Conservation (phyloP, 345 rosid species). For the Dovyalis caffra region DNA sequence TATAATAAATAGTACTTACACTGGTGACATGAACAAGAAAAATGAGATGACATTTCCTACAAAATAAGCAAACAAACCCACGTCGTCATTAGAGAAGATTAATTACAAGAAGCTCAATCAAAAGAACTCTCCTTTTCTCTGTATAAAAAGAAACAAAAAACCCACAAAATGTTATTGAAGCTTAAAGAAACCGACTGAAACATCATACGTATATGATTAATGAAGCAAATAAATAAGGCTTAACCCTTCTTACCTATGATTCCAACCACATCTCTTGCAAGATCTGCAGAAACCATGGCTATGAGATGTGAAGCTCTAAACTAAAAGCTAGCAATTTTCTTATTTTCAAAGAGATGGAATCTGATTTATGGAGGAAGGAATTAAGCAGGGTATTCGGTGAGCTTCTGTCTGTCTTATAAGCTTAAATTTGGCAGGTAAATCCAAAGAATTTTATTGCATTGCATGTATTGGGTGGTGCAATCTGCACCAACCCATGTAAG, state of each 20-base stretch:
- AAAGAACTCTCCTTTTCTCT: background rate
- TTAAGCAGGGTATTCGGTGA: background rate
- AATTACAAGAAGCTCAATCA: background rate
- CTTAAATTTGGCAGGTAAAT: slow-evolving; percentile 9
- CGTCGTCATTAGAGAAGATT: background rate
- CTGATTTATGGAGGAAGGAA: background rate
- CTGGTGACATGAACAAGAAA: slow-evolving; percentile 76
- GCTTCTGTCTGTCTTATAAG: slow-evolving; percentile 1
- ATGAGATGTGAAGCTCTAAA: background rate
- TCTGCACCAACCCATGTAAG: background rate
- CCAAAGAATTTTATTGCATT: slow-evolving; percentile 24
- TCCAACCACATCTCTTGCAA: slow-evolving; percentile 57
- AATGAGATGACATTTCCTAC: slow-evolving; percentile 79
- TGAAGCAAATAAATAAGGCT: background rate
- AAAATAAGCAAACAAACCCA: slow-evolving; percentile 7
- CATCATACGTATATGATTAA: background rate
- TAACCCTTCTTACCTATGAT: slow-evolving; percentile 48
- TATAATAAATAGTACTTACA: slow-evolving; percentile 49
- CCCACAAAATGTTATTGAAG: background rate
- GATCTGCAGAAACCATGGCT: slow-evolving; percentile 54
- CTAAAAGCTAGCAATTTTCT: background rate
- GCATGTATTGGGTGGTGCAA: slow-evolving; percentile 17
- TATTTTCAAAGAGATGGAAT: background rate
- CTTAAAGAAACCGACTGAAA: background rate
- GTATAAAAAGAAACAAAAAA: slow-evolving; percentile 26